Base-by-base conservation (phyloP, 768 basidiomycete genomes). In the Hemileccinum rubropunctum region DNA sequence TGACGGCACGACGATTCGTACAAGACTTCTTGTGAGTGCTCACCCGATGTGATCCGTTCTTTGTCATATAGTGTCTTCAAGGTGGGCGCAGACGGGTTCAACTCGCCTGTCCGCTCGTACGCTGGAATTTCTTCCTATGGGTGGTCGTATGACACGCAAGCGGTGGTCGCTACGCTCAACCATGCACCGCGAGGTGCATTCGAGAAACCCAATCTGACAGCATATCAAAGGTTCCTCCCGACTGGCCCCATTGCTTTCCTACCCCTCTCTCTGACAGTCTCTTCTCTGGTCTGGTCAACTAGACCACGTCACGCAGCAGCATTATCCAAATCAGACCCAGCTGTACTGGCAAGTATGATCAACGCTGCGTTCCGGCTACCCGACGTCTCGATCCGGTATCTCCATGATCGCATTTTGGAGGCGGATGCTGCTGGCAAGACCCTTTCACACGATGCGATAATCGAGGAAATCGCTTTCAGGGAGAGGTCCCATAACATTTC, bases 171-270 rank as follows among this genome's bases (percentile, higher is more conserved):
- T 4, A 97, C 92, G 0, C 77, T 99, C 58, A 66, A 75, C 39
- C 91, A 98, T 64, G 69, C 77, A 15, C 81, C 90, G 2, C 79
- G 84, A 18, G 74, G 77, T 12, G 70, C 78, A 27, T 82, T 82
- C 58, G 77, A 84, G 62, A 71, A 71, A 9, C 80, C 79, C 10
- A 91, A 91, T 60, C 83, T 80, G 6, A 90, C 84, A 0, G 95
- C 92, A 0, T 98, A 88, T 69, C 97, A 98, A 66, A 78, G 95
- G 18, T 98, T 98, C 74, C 79, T 98, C 17, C 88, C 94, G 2
- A 93, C 93, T 5, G 95, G 97, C 0, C 95, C 95, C 3, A 86
- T 98, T 37, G 95, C 95, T 0, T 98, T 97, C 73, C 78, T 98
- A 18, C 97, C 95, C 0, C 78, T 98, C 37, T 86, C 86, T 1